Percentiles rank a stretch among this genome's conserved stretches.
Evolutionary conservation across 257 asterid species (phyloP).

Genomic region (Lavandula angustifolia): DNA sequence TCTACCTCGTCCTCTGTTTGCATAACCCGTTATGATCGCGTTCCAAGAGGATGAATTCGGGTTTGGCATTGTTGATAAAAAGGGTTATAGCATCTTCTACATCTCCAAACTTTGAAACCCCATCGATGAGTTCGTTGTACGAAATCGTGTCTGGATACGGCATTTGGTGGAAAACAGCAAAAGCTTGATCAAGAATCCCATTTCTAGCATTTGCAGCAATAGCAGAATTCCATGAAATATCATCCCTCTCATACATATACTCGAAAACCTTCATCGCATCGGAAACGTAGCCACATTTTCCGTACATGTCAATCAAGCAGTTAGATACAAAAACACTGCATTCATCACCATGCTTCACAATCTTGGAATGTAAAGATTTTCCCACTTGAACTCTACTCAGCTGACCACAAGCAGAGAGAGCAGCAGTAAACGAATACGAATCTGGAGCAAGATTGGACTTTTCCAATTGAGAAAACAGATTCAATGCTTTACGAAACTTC

Average conservation of each 20-base stretch:
- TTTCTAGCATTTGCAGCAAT: conserved; percentile 82
- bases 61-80: conserved; percentile 47
- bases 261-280: conserved; percentile 52
- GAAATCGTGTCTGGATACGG: conserved; percentile 66
- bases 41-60: conserved; percentile 92
- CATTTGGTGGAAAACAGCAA: conserved; percentile 47
- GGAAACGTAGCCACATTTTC: conserved; percentile 60
- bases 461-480: conserved; percentile 53
- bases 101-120: conserved; percentile 65
- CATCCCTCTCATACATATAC: conserved; percentile 49
- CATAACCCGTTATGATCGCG: conserved; percentile 72
- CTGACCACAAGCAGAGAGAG: conserved; percentile 71
- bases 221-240: conserved; percentile 71
- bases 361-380: conserved; percentile 67
- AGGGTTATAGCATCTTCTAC: conserved; percentile 60
- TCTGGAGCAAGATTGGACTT: conserved; percentile 54
- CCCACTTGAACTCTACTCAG: conserved; percentile 52
- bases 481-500: conserved; percentile 52
- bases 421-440: conserved; percentile 72
- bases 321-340: conserved; percentile 36
- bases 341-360: conserved; percentile 61
- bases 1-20: conserved; percentile 49
- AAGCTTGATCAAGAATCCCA: conserved; percentile 56
- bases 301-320: conserved; percentile 77
- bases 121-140: conserved; percentile 70